Base-by-base conservation (phyloP, 768 basidiomycete species). In the Boletus pseudo-olivaceus region DNA sequence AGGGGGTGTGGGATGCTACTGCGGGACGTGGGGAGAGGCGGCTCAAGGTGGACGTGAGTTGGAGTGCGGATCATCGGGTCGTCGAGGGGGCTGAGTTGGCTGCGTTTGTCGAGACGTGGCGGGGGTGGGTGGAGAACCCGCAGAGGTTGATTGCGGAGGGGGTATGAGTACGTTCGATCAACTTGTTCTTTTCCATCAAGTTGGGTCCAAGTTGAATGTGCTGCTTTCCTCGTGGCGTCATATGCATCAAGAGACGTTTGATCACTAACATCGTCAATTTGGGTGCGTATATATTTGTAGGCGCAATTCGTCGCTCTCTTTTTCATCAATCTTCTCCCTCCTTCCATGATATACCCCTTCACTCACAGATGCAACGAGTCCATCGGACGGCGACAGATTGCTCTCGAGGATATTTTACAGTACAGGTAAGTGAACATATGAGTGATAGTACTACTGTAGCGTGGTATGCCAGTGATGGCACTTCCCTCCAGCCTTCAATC, bases 1-100 rank as follows among this genome's bases (percentile, higher is more conserved):
- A 80, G 20, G 76, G 70, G 33, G 66, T 57, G 17, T 67, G 62
- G 65, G 47, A 60, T 23, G 57, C 57, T 0, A 43, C 34, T n/a
- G 33, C 29, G 19, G 50, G 42, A 4, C 27, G 17, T 15, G 82
- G 83, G 1, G 77, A 79, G 59, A 72, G 82, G 56, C 74, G 84
- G 60, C 67, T 87, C 37, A 80, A 80, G 72, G 67, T 87, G 37
- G 80, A 80, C 10, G 74, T 92, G 5, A 89, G 87, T 58, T 94
- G 92, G 89, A 84, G 83, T 56, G 92, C 87, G 45, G 92, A 95
- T 61, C 93, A 95, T 70, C 74, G 92, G 15, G 83, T 95, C 7
- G 83, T 93, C 10, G 92, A 95, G 66, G 92, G 92, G 5, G 92
- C 91, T 1, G 92, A 95, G 72, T 67, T 95, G 57, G 90, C 88